These are phyloP conservation scores for Aegilops speltoides DNA, from an alignment of 176 grass and related monocot species.

Conservation along the genomic window DNA sequence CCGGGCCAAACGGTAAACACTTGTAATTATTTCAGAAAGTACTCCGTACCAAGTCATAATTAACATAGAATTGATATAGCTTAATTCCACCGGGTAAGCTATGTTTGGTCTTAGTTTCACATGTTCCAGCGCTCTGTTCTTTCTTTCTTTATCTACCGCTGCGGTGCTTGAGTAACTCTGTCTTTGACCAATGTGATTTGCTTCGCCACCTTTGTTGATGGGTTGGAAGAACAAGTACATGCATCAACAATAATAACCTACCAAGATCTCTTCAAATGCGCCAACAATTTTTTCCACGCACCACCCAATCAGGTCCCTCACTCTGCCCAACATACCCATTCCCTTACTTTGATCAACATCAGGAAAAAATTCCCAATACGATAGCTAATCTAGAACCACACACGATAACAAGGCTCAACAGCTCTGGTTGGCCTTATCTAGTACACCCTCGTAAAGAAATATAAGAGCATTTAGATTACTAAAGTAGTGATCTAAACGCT, in stretches of 20 bases:
- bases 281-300: neutral
- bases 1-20: neutral
- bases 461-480: no score
- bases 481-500: no score
- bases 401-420: neutral
- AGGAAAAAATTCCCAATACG: neutral
- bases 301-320: neutral
- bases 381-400: slow-evolving; percentile 8
- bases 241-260: neutral
- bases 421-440: neutral
- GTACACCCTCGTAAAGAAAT: no score
- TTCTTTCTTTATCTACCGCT: neutral
- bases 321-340: neutral
- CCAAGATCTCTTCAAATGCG: neutral
- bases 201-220: neutral
- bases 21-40: neutral
- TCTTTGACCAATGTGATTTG: neutral
- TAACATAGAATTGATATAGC: neutral
- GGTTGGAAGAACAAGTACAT: neutral
- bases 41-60: neutral
- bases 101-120: neutral
- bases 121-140: neutral
- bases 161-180: neutral
- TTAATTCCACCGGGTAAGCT: neutral
- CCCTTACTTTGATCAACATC: neutral